Base-by-base conservation (phyloP, 2,329 filamentous ascomycete species). In the Cladosporium austrohemisphaericum region DNA sequence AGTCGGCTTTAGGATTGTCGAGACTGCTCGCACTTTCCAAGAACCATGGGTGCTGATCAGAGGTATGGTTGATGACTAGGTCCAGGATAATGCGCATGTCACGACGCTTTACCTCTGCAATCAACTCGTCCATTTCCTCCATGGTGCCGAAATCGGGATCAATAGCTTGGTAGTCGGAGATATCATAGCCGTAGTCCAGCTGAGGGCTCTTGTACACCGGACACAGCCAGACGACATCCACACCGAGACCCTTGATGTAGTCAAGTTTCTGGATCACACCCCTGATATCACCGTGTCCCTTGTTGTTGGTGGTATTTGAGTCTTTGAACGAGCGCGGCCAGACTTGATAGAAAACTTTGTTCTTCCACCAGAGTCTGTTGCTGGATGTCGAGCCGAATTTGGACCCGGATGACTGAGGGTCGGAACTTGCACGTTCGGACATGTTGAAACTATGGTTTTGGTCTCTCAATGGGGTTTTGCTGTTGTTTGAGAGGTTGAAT, bases 121-220 rank as follows among this genome's bases (percentile, higher is more conserved):
- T 71, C 14, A 76, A 55, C 2, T 65, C 57, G 35, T 76, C 72
- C 16, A 76, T 65, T 54, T 76, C 73, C 19, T 65, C 62, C 9
- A 76, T 60, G 1, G 68, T 70, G 14, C 74, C 74, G 53, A 75
- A 77, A 11, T 63, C 61, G 0, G 71, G 71, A 54, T 76, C 69
- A 41, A 76, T 73, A 41, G 67, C 65, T 46, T 70, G 66, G 59
- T 76, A 72, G 49, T 72, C 68, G 8, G 61, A 55, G 25, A 76
- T 76, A 59, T 86, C 84, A 59, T 86, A 86, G 23, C 82, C 83
- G 81, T 85, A 84, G 57, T 86, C 83, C 3, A 79, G 70, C 58
- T 84, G 79, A 0, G 84, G 84, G 20, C 54, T 58, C 5, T 75
- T 78, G 53, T 81, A 77, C 62, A 84, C 80, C 11, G 84, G 85